These are phyloP conservation scores for Nitzschia putrida DNA, from an alignment of 108 stramenopile species.

Conservation along the genomic window DNA sequence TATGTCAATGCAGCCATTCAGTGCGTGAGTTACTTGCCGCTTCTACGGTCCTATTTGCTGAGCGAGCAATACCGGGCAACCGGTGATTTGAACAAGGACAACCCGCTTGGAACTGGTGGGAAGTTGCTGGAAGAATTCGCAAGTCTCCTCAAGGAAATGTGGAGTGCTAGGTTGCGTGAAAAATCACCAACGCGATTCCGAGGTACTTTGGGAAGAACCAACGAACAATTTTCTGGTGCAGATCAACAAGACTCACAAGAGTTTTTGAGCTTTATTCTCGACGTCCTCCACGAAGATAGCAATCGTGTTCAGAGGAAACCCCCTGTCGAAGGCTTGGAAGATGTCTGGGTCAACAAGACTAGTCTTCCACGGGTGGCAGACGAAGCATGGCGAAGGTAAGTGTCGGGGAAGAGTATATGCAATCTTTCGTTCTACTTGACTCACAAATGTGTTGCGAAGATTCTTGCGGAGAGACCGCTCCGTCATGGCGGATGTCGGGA, in stretches of 20 bases:
- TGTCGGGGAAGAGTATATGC: background rate
- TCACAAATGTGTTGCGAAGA: constrained; percentile 30
- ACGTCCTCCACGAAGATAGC: constrained; percentile 92
- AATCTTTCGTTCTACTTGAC: background rate
- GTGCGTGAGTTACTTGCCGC: constrained; percentile 88
- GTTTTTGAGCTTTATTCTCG: constrained; percentile 88
- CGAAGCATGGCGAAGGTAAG: constrained; percentile 77
- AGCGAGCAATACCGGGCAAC: constrained; percentile 71
- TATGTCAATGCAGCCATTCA: constrained; percentile 94
- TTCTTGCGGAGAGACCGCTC: constrained; percentile 81
- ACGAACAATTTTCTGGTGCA: constrained; percentile 88
- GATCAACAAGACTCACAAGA: constrained; percentile 98
- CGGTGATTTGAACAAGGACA: constrained; percentile 90
- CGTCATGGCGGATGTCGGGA: constrained; percentile 78
- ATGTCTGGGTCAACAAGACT: constrained; percentile 72
- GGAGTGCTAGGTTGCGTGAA: constrained; percentile 75
- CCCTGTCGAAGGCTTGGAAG: constrained; percentile 84
- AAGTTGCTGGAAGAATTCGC: constrained; percentile 91
- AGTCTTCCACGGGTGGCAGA: constrained; percentile 68
- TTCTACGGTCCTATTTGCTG: constrained; percentile 86
- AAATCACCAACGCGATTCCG: constrained; percentile 81
- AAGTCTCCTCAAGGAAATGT: constrained; percentile 78
- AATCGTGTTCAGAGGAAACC: constrained; percentile 94
- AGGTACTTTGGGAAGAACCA: constrained; percentile 66
- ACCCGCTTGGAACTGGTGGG: constrained; percentile 93